Evolutionary conservation across 768 basidiomycete species (phyloP).

Genomic region (Auriscalpium vulgare): DNA sequence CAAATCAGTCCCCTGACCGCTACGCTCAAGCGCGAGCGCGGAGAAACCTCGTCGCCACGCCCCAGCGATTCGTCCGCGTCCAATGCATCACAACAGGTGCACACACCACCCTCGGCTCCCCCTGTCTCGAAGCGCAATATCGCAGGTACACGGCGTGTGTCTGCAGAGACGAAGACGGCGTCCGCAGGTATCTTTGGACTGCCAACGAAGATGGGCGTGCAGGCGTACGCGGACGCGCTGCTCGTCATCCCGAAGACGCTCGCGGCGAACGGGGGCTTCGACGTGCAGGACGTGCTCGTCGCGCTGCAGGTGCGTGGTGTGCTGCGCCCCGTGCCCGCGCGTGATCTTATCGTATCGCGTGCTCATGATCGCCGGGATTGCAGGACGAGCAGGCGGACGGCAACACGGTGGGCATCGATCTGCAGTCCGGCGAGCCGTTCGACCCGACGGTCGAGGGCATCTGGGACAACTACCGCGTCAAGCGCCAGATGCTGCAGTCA

Average conservation of each 20-base stretch:
- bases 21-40: background rate
- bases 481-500: conserved; percentile 97
- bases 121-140: no score
- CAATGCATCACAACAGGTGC: no score
- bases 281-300: conserved; percentile 93
- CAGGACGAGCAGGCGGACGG: conserved; percentile 93
- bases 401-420: conserved; percentile 85
- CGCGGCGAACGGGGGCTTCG: conserved; percentile 92
- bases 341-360: conserved; percentile 13
- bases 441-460: conserved; percentile 94
- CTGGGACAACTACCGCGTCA: conserved; percentile 99
- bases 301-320: conserved; percentile 62
- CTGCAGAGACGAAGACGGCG: no score
- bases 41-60: background rate
- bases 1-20: background rate
- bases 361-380: background rate
- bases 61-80: background rate
- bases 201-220: conserved; percentile 79
- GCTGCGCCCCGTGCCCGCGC: background rate
- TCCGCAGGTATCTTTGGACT: no score
- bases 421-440: conserved; percentile 91
- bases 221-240: conserved; percentile 93
- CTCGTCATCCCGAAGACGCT: conserved; percentile 94
- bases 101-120: no score
- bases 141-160: no score